Base-by-base conservation (phyloP, 306 rosid genomes). In the Aeschynomene evenia region DNA sequence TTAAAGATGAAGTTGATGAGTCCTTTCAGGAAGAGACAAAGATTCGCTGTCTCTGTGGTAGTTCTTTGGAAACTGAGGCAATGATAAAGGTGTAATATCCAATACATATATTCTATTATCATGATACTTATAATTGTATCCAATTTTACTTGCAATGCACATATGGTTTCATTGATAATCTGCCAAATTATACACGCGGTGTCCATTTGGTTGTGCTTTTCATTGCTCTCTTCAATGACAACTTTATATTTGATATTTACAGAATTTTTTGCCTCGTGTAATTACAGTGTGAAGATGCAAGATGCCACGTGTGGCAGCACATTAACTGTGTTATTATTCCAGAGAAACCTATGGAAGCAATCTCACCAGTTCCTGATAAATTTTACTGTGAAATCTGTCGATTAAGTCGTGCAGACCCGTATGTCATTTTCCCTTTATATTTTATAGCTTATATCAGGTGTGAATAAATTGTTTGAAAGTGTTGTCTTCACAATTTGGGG, bases 371-470 rank as follows among this genome's bases (percentile, higher is more conserved):
- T 70, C 99, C 95, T 34, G 92, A 88, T 18, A 52, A 71, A 65
- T 95, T 95, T 70, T 91, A 84, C 59, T 95, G 99, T 64, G 97
- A 85, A 80, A 76, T 84, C 43, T 95, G 99, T 74, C 95, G 99
- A 70, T 92, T 95, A 50, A 83, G 46, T 71, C 97, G 99, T 2
- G 95, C 99, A 80, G 99, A 95, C 54, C 99, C 99, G 99, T 91
- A 87, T 66, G 99, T 77, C 29, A 42, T 22, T 51, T 68, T 78
- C 34, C 62, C 40, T 49, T 66, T 8, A 55, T 36, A 21, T 72
- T 80, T 77, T 42, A n/a, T n/a, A 70, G 68, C 68, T 74, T 63
- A 15, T 15, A 59, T 64, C n/a, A 13, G 13, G 45, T 66, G 46
- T 46, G 55, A 40, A 39, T 60, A 18, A 7, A 23, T 39, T 72